Conservation (phyloP, 441 rosid genomes). For the Syzygium syzygioides region DNA sequence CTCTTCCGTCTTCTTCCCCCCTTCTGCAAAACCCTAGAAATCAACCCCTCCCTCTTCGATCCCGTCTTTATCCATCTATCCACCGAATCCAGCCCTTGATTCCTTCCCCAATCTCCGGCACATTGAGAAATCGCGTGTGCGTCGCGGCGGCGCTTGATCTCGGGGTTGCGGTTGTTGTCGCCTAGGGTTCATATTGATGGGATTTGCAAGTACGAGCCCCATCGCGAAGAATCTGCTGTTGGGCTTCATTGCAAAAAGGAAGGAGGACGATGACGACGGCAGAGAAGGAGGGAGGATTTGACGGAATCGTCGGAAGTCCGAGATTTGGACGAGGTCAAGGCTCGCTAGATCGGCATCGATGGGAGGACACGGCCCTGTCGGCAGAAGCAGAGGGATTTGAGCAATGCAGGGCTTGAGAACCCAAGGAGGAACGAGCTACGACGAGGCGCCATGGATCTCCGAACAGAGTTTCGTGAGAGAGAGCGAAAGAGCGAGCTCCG, state of each 20-base stretch:
- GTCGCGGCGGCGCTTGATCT: too few relatives aligned
- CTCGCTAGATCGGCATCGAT: neutral
- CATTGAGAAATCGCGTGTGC: too few relatives aligned
- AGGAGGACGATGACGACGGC: neutral
- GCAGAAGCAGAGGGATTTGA: neutral
- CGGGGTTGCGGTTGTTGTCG: too few relatives aligned
- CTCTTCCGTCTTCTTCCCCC: too few relatives aligned
- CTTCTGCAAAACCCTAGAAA: too few relatives aligned
- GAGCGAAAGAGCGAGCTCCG: neutral
- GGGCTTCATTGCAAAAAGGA: neutral
- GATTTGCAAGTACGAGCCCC: neutral
- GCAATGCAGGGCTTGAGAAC: neutral
- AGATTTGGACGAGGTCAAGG: neutral
- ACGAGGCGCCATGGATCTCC: neutral
- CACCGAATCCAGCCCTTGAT: too few relatives aligned
- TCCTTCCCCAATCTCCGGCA: too few relatives aligned
- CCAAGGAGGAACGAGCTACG: neutral
- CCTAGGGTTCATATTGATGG: too few relatives aligned
- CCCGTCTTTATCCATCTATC: too few relatives aligned
- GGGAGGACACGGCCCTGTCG: neutral
- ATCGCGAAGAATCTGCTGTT: conserved; percentile 6
- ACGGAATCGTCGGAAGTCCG: too few relatives aligned
- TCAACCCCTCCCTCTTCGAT: too few relatives aligned
- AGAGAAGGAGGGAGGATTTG: neutral
- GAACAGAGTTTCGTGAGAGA: neutral